A percentile compares a stretch with the other conserved stretches of the same genome.
These are phyloP conservation scores for Talaromyces islandicus DNA, from an alignment of 2,329 filamentous ascomycete species.

Conservation along the genomic window DNA sequence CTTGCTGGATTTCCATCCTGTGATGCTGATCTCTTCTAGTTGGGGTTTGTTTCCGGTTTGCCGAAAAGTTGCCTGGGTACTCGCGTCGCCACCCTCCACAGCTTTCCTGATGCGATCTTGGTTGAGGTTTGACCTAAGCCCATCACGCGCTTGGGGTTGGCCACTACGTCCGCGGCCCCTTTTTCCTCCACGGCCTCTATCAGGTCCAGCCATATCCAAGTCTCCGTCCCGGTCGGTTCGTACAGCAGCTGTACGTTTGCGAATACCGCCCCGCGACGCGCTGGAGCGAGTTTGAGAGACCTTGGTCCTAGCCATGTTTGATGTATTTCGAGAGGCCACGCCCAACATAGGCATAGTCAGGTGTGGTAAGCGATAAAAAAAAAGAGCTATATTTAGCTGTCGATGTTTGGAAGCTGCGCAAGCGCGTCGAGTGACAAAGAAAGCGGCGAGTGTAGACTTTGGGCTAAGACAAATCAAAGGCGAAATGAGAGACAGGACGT, in stretches of 20 bases:
- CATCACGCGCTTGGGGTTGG: constrained; percentile 20
- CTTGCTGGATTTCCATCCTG: constrained; percentile 63
- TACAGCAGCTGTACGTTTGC: constrained; percentile 38
- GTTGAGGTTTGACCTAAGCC: constrained; percentile 12
- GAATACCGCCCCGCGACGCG: constrained; percentile 43
- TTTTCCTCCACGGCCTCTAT: constrained; percentile 27
- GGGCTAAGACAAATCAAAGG: not conserved
- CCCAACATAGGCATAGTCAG: constrained; percentile 12
- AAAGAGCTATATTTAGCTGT: not conserved
- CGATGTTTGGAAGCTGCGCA: not conserved
- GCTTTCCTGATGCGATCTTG: constrained; percentile 26
- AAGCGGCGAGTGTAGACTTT: not conserved
- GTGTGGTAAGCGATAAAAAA: not conserved
- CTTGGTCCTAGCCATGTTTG: constrained; percentile 28
- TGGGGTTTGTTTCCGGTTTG: constrained; percentile 25
- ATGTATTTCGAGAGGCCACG: constrained; percentile 12
- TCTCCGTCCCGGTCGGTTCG: constrained; percentile 57
- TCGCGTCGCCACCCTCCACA: constrained; percentile 28
- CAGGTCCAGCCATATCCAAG: constrained; percentile 50
- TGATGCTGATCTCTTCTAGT: constrained; percentile 40
- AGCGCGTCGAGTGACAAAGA: not conserved
- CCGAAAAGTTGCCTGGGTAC: constrained; percentile 34
- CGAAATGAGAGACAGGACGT: not conserved
- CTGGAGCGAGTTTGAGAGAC: constrained; percentile 23
- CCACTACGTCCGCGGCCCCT: constrained; percentile 26